Base-by-base conservation (phyloP, 176 grass and related monocot species). In the Elaeis guineensis region DNA sequence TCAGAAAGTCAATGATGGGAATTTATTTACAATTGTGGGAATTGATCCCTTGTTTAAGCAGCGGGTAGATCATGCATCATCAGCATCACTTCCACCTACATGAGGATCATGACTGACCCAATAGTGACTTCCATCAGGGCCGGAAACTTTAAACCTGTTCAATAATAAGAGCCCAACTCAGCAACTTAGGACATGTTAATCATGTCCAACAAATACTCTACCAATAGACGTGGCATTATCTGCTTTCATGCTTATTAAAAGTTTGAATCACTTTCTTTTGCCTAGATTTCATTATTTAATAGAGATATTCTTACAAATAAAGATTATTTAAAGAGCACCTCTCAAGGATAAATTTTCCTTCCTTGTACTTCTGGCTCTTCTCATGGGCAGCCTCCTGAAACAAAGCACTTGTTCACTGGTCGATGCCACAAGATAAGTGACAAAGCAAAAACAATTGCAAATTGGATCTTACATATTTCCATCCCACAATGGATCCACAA, bases 321-420 rank as follows among this genome's bases (percentile, higher is more conserved):
- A 61, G 6, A 73, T 39, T 28, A 61, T 20, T 51, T 55, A 19
- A 67, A 28, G 23, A 57, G 64, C 60, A 98, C 94, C 94, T 98
- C 73, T 98, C 93, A 63, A 98, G 74, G 67, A 98, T 85, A 62
- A 86, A 89, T 71, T 98, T 98, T 14, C 94, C 88, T 87, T 98
- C 93, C 75, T 98, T 98, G 82, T 98, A 98, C 79, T 79, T 93
- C 77, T 98, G 88, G 58, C 1, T 20, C 74, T 98, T 93, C 11
- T 92, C 88, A 59, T 83, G 76, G 23, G 94, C 88, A 71, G 82
- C 58, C 59, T 67, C 82, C 94, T 98, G 81, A 49, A 82, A 52
- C 62, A 76, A 57, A 76, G 19, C 53, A 22, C 35, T 77, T 39
- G 48, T 5, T 30, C 64, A 62, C 14, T 35, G 50, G 65, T 57